phyloP scores from a whole-genome alignment of 176 grass and related monocot genomes.

The Coix lacrymajobi region DNA sequence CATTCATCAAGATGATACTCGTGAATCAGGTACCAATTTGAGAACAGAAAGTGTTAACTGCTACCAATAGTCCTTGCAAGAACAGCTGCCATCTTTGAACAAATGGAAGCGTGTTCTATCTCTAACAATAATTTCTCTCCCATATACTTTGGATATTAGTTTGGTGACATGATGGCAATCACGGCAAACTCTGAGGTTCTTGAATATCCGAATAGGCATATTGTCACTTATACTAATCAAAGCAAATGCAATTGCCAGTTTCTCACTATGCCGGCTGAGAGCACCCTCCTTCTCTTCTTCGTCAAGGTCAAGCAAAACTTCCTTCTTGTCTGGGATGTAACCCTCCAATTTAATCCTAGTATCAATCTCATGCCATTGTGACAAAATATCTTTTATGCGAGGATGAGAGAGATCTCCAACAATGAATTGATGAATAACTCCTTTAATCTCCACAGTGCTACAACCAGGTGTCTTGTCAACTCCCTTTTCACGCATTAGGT shows the following conservation, averaged over 20 bases:
- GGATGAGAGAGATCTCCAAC: conserved; percentile 59
- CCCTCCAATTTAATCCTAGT: conserved; percentile 48
- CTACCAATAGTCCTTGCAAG: conserved; percentile 56
- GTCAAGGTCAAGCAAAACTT: conserved; percentile 55
- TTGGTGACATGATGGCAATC: conserved; percentile 59
- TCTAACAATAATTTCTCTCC: conserved; percentile 55
- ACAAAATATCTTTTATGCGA: conserved; percentile 45
- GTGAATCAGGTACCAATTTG: background rate
- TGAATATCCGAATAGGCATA: conserved; percentile 41
- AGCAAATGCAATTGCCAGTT: conserved; percentile 52
- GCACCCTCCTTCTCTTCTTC: conserved; percentile 51
- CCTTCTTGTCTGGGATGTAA: conserved; percentile 50
- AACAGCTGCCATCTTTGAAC: conserved; percentile 47
- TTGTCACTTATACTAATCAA: conserved; percentile 35
- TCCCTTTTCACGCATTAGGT: conserved; percentile 43
- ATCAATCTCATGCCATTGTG: conserved; percentile 53
- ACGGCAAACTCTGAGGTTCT: conserved; percentile 57
- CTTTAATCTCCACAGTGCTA: conserved; percentile 49
- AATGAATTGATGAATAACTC: conserved; percentile 56
- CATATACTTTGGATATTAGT: conserved; percentile 64
- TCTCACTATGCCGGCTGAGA: conserved; percentile 53
- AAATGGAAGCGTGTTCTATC: conserved; percentile 52
- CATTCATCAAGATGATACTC: background rate
- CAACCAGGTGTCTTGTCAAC: conserved; percentile 60
- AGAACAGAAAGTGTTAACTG: conserved; percentile 12